Base-by-base conservation (phyloP, 2,329 filamentous ascomycete genomes). In the Trichoderma asperellum region DNA sequence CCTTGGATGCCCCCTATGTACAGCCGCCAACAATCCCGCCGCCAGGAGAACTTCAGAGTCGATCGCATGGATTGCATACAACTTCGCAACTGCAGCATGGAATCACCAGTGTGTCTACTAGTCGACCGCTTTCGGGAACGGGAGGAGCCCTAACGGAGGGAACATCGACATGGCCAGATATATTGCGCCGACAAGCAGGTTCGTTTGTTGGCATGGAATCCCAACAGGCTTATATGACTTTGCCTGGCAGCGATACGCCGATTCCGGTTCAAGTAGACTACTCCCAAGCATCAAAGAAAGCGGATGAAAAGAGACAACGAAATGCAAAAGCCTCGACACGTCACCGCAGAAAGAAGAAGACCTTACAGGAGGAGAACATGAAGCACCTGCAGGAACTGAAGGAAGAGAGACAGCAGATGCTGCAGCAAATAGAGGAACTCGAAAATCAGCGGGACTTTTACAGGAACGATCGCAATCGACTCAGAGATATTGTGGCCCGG, bases 261-360 rank as follows among this genome's bases (percentile, higher is more conserved):
- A 85, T 88, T 53, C 79, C 84, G 11, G 88, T 94, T 60, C 89
- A 90, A 16, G 89, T 95, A 11, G 93, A 97, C 77, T 89, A 92
- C 55, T 91, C 93, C 73, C 91, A 93, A 74, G 93, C 91, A 14
- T 96, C 93, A 14, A 91, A 90, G 73, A 89, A 92, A 74, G 92
- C 92, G 49, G 92, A 96, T 75, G 92, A 96, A 79, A 97, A 96
- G 81, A 86, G 93, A 68, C 90, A 91, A 78, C 88, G 93, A 63
- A 97, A 97, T 76, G 93, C 93, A 52, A 92, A 92, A 59, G 93
- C 93, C 6, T 96, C 93, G 68, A 92, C 92, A 59, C 87, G 93
- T 70, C 96, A 96, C 73, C 87, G 93, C 68, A 88, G 90, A 76
- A 87, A 94, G 70, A 89, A 93, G 76, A 96, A 96, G 81, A 92